Conservation (phyloP, 2,329 filamentous ascomycete genomes). For the Ciborinia camelliae region DNA sequence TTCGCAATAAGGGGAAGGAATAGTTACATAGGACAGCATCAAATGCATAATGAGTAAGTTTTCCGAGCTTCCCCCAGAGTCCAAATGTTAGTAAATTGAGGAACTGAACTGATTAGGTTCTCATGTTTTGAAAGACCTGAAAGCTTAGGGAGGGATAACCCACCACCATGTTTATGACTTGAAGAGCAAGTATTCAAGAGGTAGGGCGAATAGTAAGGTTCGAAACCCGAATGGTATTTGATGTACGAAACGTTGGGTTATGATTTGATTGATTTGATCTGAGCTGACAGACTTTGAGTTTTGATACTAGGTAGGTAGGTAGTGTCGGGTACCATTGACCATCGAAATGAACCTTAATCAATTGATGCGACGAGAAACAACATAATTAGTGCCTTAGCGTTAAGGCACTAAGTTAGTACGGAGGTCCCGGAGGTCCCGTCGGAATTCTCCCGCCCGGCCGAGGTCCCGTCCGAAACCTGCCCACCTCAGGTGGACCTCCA, state of each 20-base stretch:
- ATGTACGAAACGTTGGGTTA: background rate
- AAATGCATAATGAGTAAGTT: constrained; percentile 90
- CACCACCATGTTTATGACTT: constrained; percentile 42
- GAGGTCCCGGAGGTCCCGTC: no score
- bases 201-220: background rate
- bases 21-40: constrained; percentile 83
- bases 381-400: background rate
- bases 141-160: constrained; percentile 27
- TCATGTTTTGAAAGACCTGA: constrained; percentile 36
- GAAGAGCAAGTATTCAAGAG: background rate
- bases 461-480: no score
- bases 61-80: constrained; percentile 78
- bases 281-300: constrained; percentile 11
- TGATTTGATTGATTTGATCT: background rate
- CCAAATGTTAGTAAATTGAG: constrained; percentile 67
- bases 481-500: no score
- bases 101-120: constrained; percentile 50
- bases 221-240: background rate
- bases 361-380: background rate
- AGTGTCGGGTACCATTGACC: background rate
- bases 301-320: no score
- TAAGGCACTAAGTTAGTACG: background rate
- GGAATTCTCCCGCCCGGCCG: no score
- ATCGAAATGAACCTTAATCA: background rate
- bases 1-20: background rate